phyloP scores from a whole-genome alignment of 1,139 yeast genomes.

The Debaryomyces subglobosus region DNA sequence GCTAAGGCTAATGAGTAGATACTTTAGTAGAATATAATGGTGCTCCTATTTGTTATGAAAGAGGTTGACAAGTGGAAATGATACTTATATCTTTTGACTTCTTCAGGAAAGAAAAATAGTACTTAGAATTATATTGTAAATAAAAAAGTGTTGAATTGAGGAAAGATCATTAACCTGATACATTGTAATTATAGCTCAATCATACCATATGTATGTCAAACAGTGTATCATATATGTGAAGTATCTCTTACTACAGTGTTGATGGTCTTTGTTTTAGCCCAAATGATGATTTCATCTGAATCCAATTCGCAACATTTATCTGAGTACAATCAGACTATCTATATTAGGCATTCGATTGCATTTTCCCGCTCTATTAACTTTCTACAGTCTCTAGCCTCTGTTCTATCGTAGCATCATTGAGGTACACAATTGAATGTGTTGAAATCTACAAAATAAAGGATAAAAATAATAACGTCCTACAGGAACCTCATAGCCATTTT shows the following conservation, averaged over 20 bases:
- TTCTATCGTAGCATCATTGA: not conserved
- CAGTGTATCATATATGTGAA: not conserved
- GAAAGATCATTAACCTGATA: not conserved
- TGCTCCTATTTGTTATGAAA: not conserved
- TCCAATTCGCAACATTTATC: not conserved
- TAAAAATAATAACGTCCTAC: not conserved
- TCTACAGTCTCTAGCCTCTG: too few relatives aligned
- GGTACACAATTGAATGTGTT: not conserved
- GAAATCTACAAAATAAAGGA: not conserved
- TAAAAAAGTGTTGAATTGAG: not conserved
- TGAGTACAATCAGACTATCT: too few relatives aligned
- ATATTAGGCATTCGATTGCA: too few relatives aligned
- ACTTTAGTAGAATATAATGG: not conserved
- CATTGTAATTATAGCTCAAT: not conserved
- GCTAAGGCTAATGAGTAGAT: not conserved
- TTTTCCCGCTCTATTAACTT: too few relatives aligned
- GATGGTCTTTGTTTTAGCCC: too few relatives aligned
- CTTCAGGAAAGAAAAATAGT: not conserved
- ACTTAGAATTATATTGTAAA: not conserved
- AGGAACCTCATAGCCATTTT: not conserved
- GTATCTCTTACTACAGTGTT: not conserved
- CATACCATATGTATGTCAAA: not conserved
- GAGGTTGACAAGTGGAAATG: not conserved
- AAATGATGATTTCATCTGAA: not conserved
- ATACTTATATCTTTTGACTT: not conserved